These are phyloP conservation scores for Apiospora kogelbergensis DNA, from an alignment of 2,329 filamentous ascomycete genomes.

Conservation along the genomic window DNA sequence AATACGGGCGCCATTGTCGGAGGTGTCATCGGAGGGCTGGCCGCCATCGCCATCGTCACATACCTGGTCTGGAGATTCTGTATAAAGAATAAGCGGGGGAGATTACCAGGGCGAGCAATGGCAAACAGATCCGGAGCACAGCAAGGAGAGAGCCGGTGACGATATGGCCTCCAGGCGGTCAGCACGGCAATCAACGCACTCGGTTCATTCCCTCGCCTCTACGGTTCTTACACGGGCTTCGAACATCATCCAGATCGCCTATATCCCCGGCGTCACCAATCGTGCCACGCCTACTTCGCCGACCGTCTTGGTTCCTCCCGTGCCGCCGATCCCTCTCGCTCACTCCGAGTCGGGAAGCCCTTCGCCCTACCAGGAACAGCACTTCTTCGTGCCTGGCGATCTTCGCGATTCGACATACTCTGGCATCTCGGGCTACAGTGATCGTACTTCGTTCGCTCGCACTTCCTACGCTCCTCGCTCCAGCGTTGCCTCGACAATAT, in stretches of 20 bases:
- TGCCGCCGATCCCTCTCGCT: constrained; percentile 82
- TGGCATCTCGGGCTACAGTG: constrained; percentile 64
- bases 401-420: constrained; percentile 91
- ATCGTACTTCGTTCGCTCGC: constrained; percentile 61
- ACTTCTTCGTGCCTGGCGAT: constrained; percentile 91
- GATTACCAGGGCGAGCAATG: constrained; percentile 59
- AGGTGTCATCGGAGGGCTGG: constrained; percentile 82
- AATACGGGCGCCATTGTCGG: constrained; percentile 87
- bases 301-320: constrained; percentile 79
- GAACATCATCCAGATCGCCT: constrained; percentile 99
- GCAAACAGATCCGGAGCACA: constrained; percentile 53
- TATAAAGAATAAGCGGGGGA: constrained; percentile 73
- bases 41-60: constrained; percentile 69
- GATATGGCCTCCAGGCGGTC: constrained; percentile 49
- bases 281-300: constrained; percentile 83
- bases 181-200: constrained; percentile 75
- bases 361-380: constrained; percentile 68
- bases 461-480: constrained; percentile 61
- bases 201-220: constrained; percentile 89
- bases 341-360: constrained; percentile 59
- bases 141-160: constrained; percentile 34
- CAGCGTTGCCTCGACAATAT: constrained; percentile 90
- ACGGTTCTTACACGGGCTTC: constrained; percentile 94
- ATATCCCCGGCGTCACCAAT: constrained; percentile 96
- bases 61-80: constrained; percentile 88